These are phyloP conservation scores for Gliomastix tumulicola DNA, from an alignment of 2,329 filamentous ascomycete genomes.

Conservation along the genomic window DNA sequence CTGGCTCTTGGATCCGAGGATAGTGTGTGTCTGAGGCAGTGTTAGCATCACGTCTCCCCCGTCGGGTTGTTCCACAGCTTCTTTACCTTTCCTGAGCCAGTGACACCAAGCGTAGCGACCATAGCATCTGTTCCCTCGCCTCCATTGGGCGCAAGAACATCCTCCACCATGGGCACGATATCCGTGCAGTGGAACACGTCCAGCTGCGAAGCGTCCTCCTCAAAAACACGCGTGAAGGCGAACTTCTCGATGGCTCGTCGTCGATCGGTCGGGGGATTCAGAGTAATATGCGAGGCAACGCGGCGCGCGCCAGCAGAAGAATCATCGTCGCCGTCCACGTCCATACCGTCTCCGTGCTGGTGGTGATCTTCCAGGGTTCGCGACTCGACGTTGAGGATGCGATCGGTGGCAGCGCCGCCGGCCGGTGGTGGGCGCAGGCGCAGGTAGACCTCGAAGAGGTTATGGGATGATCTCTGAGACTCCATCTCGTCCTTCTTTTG, in stretches of 20 bases:
- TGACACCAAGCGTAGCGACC: constrained; percentile 86
- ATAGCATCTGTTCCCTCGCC: constrained; percentile 82
- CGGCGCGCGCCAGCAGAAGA: constrained; percentile 33
- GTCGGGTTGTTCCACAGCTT: constrained; percentile 2
- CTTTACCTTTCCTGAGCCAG: constrained; percentile 86
- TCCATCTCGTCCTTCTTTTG: too few relatives aligned
- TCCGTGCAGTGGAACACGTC: constrained; percentile 80
- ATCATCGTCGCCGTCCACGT: too few relatives aligned
- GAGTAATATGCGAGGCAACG: constrained; percentile 56
- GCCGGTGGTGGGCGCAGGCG: constrained; percentile 65
- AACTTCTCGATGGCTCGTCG: constrained; percentile 90
- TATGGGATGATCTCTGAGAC: constrained; percentile 30
- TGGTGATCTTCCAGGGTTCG: constrained; percentile 21
- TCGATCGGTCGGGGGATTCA: constrained; percentile 77
- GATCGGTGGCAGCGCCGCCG: constrained; percentile 40
- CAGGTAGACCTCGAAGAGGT: constrained; percentile 86
- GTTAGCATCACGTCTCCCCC: not conserved
- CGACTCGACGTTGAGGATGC: constrained; percentile 73
- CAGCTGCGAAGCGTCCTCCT: constrained; percentile 76
- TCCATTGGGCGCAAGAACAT: constrained; percentile 66
- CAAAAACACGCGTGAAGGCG: constrained; percentile 88
- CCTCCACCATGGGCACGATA: constrained; percentile 68
- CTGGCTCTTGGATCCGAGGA: constrained; percentile 79
- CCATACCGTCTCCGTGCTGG: constrained; percentile 12
- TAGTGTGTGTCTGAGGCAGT: constrained; percentile 74